Conservation (phyloP, 805 yeast genomes). For the Zygotorulaspora sp. region DNA sequence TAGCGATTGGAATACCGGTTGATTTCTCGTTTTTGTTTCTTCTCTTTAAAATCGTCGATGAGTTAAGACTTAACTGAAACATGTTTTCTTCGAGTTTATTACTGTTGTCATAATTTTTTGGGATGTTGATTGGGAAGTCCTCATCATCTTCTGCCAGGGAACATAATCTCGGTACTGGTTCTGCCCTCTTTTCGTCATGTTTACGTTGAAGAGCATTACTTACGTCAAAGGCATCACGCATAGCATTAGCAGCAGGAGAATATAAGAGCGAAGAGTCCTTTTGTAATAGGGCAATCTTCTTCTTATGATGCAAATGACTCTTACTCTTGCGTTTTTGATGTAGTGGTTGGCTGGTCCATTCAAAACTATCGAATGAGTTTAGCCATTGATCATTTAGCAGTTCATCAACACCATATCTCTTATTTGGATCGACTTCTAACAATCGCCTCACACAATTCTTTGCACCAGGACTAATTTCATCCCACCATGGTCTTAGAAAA, state of each 20-base stretch:
- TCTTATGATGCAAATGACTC: constrained; percentile 15
- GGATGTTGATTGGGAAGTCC: constrained; percentile 22
- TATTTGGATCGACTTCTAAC: constrained; percentile 63
- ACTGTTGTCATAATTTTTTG: constrained; percentile 5
- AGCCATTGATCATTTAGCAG: constrained; percentile 71
- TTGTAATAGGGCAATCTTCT: constrained; percentile 13
- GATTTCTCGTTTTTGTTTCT: constrained; percentile 31
- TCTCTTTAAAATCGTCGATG: constrained; percentile 41
- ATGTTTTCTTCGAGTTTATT: constrained; percentile 23
- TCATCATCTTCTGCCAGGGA: constrained; percentile 36
- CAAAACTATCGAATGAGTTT: constrained; percentile 29
- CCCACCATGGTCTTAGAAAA: constrained; percentile 87
- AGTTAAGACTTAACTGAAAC: constrained; percentile 37
- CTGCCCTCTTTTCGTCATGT: constrained; percentile 50
- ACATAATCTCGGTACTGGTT: constrained; percentile 10
- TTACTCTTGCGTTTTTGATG: constrained; percentile 22
- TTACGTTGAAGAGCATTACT: constrained; percentile 81
- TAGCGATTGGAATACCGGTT: constrained; percentile 7
- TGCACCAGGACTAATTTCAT: constrained; percentile 68
- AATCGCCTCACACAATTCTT: constrained; percentile 62
- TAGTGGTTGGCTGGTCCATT: constrained; percentile 9
- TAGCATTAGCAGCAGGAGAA: constrained; percentile 73
- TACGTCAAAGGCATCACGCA: constrained; percentile 82
- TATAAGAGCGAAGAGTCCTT: constrained; percentile 35
- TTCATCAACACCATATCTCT: constrained; percentile 64